Evolutionary conservation across 164 flowering plant species (phyloP).

Genomic region (Tetracentron sinense): DNA sequence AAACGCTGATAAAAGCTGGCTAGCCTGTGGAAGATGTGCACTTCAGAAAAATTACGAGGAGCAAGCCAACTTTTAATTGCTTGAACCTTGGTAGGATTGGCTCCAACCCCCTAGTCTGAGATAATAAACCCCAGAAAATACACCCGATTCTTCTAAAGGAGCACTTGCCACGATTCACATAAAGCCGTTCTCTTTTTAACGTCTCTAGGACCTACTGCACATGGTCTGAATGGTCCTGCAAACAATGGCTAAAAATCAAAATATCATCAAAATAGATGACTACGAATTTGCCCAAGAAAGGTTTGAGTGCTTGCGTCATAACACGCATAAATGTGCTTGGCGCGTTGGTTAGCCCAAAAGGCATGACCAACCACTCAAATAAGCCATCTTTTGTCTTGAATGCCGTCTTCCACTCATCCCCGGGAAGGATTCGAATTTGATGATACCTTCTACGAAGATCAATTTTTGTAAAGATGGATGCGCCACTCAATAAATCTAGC

Average conservation of each 20-base stretch:
- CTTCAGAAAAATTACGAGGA: not conserved
- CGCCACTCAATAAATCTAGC: not conserved
- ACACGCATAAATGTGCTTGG: conserved; percentile 4
- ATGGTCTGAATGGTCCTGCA: not conserved
- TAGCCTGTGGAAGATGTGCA: conserved; percentile 1
- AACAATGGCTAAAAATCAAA: not conserved
- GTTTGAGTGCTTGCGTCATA: too few relatives aligned
- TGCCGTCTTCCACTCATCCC: conserved; percentile 4
- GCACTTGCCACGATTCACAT: not conserved
- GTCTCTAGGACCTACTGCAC: not conserved
- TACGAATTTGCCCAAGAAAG: not conserved
- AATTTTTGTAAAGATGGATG: not conserved
- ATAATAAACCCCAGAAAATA: conserved; percentile 1
- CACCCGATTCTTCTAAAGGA: not conserved
- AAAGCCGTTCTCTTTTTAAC: not conserved
- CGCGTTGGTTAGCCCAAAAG: not conserved
- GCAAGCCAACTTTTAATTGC: not conserved
- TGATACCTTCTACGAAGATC: not conserved
- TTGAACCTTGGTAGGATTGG: not conserved
- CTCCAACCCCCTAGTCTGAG: not conserved
- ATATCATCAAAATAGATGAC: not conserved
- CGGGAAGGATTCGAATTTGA: not conserved
- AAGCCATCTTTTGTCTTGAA: conserved; percentile 1
- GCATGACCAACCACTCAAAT: too few relatives aligned
- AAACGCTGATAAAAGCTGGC: conserved; percentile 6